Evolutionary conservation across 495 filamentous ascomycete species (phyloP), one percentile per base, ranked within the genome.

Genomic region (Tuber magnatum): DNA sequence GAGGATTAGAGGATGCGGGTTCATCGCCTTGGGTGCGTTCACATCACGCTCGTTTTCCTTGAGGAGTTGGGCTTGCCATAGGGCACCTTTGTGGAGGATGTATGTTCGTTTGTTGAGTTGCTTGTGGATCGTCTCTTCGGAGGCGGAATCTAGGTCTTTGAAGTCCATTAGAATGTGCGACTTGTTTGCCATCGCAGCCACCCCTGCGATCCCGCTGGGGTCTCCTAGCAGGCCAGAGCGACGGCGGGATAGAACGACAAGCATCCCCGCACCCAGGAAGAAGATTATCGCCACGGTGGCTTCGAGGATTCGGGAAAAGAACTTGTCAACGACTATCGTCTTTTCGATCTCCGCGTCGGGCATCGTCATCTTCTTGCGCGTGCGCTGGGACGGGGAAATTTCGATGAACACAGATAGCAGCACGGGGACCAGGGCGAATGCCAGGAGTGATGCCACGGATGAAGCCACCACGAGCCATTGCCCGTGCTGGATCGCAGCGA

Each of bases 141-240:
- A 86, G 12, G 89, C 90, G 0, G 88, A 87, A 81, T 93, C 91
- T 82, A 92, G 86, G 76, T 90, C 89, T 76, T 89, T 89, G 77
- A 93, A 92, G 80, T 93, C 91, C 83, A 87, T 89, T 74, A 92
- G 85, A 83, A 93, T 92, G 78, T 92, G 91, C 72, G 86, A 87
- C 74, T 87, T 87, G 38, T 88, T 90, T 2, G 91, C 90, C 90
- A 93, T 92, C 41, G 90, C 87, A 24, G 91, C 91, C 18, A 93
- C 86, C 38, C 91, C 91, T 9, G 91, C 90, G 71, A 93, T 91
- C 22, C 91, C 91, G 71, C 89, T 90, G 9, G 91, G 90, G 79
- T 92, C 91, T 38, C 87, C 86, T 2, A 89, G 80, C 12, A 93
- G 86, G 0, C 91, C 91, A 24, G 89, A 90, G 43, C 86, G 87